phyloP scores from a whole-genome alignment of 352 stramenopile genomes.

The Phytophthora brassicae region DNA sequence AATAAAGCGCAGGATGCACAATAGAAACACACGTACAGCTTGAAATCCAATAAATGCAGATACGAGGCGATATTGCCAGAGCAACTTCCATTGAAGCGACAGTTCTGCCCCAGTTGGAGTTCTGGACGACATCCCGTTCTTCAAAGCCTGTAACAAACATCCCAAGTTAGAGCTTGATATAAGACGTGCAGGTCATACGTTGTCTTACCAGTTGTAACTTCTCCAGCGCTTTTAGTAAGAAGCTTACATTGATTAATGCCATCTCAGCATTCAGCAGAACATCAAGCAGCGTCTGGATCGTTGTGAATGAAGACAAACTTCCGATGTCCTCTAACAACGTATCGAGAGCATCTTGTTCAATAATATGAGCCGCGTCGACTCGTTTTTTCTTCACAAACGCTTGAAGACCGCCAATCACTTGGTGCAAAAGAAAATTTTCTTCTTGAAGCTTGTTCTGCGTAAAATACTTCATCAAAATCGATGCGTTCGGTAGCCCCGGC shows the following conservation, averaged over 20 bases:
- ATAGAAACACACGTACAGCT: slow-evolving; percentile 35
- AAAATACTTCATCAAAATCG: slow-evolving; percentile 83
- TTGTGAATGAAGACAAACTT: slow-evolving; percentile 62
- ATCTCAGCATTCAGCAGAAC: slow-evolving; percentile 66
- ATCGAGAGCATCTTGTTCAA: slow-evolving; percentile 55
- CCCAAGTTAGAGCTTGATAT: slow-evolving; percentile 10
- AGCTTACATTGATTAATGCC: slow-evolving; percentile 50
- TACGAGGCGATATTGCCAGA: slow-evolving; percentile 71
- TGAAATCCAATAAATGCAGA: slow-evolving; percentile 62
- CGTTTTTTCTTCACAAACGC: slow-evolving; percentile 73
- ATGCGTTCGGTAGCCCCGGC: slow-evolving; percentile 47
- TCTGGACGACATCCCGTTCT: slow-evolving; percentile 57
- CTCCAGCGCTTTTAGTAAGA: slow-evolving; percentile 62
- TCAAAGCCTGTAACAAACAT: slow-evolving; percentile 42
- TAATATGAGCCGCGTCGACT: slow-evolving; percentile 30
- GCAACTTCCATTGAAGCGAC: slow-evolving; percentile 62
- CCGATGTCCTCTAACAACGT: slow-evolving; percentile 67
- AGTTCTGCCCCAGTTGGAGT: slow-evolving; percentile 60
- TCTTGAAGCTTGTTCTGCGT: slow-evolving; percentile 86
- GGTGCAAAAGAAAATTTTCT: slow-evolving; percentile 84
- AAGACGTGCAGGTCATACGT: neutral
- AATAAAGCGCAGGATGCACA: neutral
- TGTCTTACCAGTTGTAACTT: slow-evolving; percentile 60
- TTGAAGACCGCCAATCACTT: slow-evolving; percentile 72
- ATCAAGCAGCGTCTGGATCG: slow-evolving; percentile 74